These are phyloP conservation scores for Aspergillus fischeri DNA, from an alignment of 2,329 filamentous ascomycete species.

Conservation along the genomic window DNA sequence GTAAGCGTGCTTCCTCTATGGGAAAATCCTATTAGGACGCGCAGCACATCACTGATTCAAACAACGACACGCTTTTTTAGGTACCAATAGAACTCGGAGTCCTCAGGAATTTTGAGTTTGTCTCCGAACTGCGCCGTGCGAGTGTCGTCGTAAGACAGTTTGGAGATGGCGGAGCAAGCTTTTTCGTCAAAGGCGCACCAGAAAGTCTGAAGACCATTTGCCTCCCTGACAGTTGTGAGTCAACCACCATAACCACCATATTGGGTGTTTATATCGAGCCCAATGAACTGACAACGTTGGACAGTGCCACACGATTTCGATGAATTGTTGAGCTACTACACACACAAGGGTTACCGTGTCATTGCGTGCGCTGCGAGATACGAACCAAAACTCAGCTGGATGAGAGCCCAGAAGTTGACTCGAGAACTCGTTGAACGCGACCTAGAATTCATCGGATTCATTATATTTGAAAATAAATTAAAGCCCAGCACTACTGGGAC, in stretches of 20 bases:
- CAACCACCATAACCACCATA: neutral
- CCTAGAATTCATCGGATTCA: slow-evolving; percentile 89
- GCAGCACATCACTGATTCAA: neutral
- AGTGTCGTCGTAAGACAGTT: slow-evolving; percentile 91
- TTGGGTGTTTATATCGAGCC: neutral
- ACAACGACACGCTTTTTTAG: slow-evolving; percentile 13
- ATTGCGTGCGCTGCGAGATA: slow-evolving; percentile 93
- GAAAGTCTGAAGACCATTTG: slow-evolving; percentile 97
- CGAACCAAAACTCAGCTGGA: slow-evolving; percentile 82
- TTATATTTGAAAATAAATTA: slow-evolving; percentile 97
- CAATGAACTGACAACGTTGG: slow-evolving; percentile 22
- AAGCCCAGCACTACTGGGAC: slow-evolving; percentile 81
- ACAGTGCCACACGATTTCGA: slow-evolving; percentile 84
- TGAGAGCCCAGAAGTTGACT: slow-evolving; percentile 91
- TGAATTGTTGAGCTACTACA: slow-evolving; percentile 83
- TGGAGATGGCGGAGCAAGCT: slow-evolving; percentile 74
- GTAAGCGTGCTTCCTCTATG: slow-evolving; percentile 11
- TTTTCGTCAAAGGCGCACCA: slow-evolving; percentile 95
- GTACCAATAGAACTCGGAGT: slow-evolving; percentile 77
- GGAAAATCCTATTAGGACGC: neutral
- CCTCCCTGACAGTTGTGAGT: slow-evolving; percentile 69
- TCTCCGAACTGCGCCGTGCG: slow-evolving; percentile 84
- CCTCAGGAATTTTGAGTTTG: slow-evolving; percentile 87
- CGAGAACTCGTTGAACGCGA: slow-evolving; percentile 77
- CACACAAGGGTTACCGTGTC: slow-evolving; percentile 91